Percentiles rank a stretch among this genome's conserved stretches.
phyloP scores from a whole-genome alignment of 108 stramenopile genomes.

The Cyclotella baltica region DNA sequence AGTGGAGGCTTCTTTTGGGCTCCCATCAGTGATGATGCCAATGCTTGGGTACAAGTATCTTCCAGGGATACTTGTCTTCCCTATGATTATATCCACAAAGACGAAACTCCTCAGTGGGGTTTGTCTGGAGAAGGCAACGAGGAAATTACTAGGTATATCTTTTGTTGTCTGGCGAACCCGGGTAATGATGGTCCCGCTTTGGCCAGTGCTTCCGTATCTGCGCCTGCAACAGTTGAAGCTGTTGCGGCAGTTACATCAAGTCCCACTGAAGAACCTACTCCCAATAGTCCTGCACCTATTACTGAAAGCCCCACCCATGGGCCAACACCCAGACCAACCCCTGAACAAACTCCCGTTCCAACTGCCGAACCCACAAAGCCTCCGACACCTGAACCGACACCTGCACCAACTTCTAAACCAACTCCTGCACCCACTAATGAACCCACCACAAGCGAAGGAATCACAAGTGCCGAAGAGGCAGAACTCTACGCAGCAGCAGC shows the following conservation, averaged over 20 bases:
- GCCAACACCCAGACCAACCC: neutral
- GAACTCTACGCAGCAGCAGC: neutral
- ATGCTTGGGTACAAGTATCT: slow-evolving; percentile 40
- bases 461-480: neutral
- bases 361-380: neutral
- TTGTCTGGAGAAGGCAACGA: slow-evolving; percentile 19
- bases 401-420: slow-evolving; percentile 6
- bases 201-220: neutral
- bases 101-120: slow-evolving; percentile 30
- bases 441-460: neutral
- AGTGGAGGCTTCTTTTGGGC: slow-evolving; percentile 21
- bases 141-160: slow-evolving; percentile 22
- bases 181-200: neutral
- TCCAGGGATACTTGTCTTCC: slow-evolving; percentile 12
- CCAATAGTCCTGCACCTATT: no score
- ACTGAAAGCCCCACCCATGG: no score
- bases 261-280: no score
- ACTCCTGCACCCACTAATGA: neutral
- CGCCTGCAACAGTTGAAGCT: neutral
- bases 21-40: slow-evolving; percentile 34
- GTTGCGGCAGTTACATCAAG: neutral
- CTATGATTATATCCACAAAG: slow-evolving; percentile 17
- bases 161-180: slow-evolving; percentile 8
- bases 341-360: neutral
- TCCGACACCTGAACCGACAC: slow-evolving; percentile 5